A percentile compares a stretch with the other conserved stretches of the same genome.
Evolutionary conservation across 176 grass and related monocot genomes (phyloP).

Genomic region (Oryza longistaminata): DNA sequence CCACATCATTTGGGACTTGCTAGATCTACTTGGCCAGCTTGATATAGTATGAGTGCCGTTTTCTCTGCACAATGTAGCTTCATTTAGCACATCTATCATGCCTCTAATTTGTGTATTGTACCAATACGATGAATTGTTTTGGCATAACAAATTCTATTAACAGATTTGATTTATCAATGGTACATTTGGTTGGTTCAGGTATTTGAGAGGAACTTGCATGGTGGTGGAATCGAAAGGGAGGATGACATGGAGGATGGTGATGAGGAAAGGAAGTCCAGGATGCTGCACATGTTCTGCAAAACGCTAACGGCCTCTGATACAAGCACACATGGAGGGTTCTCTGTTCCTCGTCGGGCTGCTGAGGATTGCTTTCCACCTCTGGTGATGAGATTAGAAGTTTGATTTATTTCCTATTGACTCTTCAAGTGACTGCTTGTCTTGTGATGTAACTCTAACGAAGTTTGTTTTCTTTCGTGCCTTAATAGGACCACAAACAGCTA

Average conservation of each 20-base stretch:
- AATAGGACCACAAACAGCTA: slow-evolving; percentile 87
- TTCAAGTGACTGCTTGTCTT: slow-evolving; percentile 11
- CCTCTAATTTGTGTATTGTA: not conserved
- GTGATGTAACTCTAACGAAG: not conserved
- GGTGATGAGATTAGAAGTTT: slow-evolving; percentile 48
- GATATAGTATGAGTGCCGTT: not conserved
- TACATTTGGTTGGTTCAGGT: slow-evolving; percentile 45
- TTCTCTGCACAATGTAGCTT: not conserved
- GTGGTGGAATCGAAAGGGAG: slow-evolving; percentile 50
- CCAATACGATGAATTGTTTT: not conserved
- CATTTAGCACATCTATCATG: slow-evolving; percentile 1
- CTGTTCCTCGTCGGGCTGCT: slow-evolving; percentile 94
- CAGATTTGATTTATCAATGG: not conserved
- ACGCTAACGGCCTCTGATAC: slow-evolving; percentile 97
- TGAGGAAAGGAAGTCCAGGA: slow-evolving; percentile 54
- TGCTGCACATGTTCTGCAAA: slow-evolving; percentile 99
- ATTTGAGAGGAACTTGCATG: slow-evolving; percentile 45
- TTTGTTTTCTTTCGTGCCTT: slow-evolving; percentile 5
- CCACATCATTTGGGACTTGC: not conserved
- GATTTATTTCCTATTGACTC: not conserved
- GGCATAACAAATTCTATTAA: not conserved
- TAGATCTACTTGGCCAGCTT: not conserved
- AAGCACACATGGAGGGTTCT: slow-evolving; percentile 96
- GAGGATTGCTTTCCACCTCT: slow-evolving; percentile 93
- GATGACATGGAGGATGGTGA: slow-evolving; percentile 55